phyloP scores from a whole-genome alignment of 2,329 filamentous ascomycete species.

The Cladosporium halotolerans region DNA sequence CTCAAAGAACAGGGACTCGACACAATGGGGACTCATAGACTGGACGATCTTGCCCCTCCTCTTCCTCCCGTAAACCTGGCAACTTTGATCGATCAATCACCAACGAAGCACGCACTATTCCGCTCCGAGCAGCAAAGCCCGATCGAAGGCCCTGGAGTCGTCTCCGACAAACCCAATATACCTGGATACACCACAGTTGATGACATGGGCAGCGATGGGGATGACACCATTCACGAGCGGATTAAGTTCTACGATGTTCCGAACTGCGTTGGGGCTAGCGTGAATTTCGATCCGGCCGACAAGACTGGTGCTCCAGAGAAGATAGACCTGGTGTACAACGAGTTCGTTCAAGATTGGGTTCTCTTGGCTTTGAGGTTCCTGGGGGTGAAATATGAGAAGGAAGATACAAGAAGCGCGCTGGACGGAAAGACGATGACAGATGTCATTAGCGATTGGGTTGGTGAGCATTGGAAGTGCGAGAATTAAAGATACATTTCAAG shows the following conservation, averaged over 20 bases:
- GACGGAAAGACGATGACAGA: conserved; percentile 50
- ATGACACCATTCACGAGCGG: conserved; percentile 76
- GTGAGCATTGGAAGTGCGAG: conserved; percentile 45
- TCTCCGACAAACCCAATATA: conserved; percentile 28
- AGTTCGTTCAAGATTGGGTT: conserved; percentile 82
- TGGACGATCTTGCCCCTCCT: conserved; percentile 15
- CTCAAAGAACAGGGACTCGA: neutral
- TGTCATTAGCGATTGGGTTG: conserved; percentile 55
- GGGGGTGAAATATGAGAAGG: conserved; percentile 43
- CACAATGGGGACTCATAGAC: neutral
- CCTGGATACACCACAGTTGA: conserved; percentile 88
- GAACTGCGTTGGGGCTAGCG: conserved; percentile 70
- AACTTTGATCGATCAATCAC: neutral
- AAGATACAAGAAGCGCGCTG: conserved; percentile 49
- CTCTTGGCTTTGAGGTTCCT: conserved; percentile 64
- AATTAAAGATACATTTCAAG: neutral
- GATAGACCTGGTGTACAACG: conserved; percentile 85
- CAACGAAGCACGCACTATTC: neutral
- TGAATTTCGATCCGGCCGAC: conserved; percentile 50
- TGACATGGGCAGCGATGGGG: conserved; percentile 74
- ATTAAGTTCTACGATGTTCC: conserved; percentile 73
- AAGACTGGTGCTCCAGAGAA: conserved; percentile 52
- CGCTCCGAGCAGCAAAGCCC: conserved; percentile 1
- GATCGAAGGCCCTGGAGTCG: neutral
- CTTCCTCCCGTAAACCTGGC: neutral